These are phyloP conservation scores for Dactylellina sp. DNA, from an alignment of 2,329 filamentous ascomycete species.

Conservation along the genomic window DNA sequence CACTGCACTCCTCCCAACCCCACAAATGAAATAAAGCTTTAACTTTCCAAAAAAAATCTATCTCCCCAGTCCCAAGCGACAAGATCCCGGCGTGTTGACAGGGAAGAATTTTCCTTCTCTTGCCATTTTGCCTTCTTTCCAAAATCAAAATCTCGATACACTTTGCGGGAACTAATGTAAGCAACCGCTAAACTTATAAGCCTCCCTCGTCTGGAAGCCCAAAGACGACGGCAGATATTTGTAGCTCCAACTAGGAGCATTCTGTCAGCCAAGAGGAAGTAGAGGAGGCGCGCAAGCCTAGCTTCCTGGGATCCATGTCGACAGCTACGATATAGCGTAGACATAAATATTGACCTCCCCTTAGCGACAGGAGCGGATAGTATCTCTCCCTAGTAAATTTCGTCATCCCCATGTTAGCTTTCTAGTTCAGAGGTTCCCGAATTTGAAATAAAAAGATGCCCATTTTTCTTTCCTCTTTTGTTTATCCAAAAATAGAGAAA, in stretches of 20 bases:
- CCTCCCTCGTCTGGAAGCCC: constrained; percentile 14
- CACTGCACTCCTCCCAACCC: too few relatives aligned
- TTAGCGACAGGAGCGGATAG: constrained; percentile 21
- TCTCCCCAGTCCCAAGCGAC: constrained; percentile 8
- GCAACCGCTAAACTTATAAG: constrained; percentile 10
- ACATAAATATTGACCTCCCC: constrained; percentile 22
- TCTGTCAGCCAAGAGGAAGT: not conserved
- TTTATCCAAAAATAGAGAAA: constrained; percentile 19
- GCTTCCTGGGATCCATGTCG: constrained; percentile 1
- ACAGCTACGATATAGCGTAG: not conserved
- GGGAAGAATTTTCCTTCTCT: constrained; percentile 12
- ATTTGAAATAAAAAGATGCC: constrained; percentile 2
- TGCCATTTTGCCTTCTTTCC: not conserved
- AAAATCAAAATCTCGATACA: constrained; percentile 10
- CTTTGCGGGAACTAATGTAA: constrained; percentile 28
- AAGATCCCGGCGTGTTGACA: not conserved
- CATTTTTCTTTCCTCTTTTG: not conserved
- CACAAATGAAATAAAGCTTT: too few relatives aligned
- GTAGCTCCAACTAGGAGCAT: not conserved
- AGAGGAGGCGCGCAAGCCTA: not conserved
- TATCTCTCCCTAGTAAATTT: constrained; percentile 20
- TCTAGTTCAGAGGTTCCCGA: not conserved
- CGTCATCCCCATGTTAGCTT: constrained; percentile 4
- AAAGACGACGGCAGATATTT: not conserved
- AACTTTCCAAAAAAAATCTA: not conserved